Conservation (phyloP, 2,329 filamentous ascomycete genomes). For the Diaporthe ilicicola region DNA sequence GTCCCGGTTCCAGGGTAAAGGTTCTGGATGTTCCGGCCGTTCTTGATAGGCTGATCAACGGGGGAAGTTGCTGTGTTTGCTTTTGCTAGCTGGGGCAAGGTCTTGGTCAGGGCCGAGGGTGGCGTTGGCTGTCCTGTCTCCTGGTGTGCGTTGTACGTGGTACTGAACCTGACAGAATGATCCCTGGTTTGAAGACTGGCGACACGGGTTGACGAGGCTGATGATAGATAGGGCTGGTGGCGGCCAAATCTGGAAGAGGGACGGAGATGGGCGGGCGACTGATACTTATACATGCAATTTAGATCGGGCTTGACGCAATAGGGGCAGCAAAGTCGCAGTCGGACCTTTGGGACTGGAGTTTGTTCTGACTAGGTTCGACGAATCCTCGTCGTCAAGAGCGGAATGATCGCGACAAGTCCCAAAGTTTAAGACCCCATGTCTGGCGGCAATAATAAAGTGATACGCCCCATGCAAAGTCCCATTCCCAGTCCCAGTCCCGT, state of each 20-base stretch:
- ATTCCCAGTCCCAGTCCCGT: neutral
- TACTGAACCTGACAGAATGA: constrained; percentile 10
- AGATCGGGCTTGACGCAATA: constrained; percentile 19
- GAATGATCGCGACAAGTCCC: constrained; percentile 32
- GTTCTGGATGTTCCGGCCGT: constrained; percentile 9
- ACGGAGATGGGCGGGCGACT: constrained; percentile 18
- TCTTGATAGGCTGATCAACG: constrained; percentile 7
- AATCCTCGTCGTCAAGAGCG: constrained; percentile 21
- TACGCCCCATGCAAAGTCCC: constrained; percentile 12
- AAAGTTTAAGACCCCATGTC: constrained; percentile 32
- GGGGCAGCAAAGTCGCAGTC: constrained; percentile 20
- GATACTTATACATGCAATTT: constrained; percentile 27
- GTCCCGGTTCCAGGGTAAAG: constrained; percentile 15
- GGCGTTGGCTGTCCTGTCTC: neutral
- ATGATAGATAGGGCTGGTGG: constrained; percentile 19
- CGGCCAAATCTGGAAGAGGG: neutral
- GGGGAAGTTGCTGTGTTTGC: constrained; percentile 10
- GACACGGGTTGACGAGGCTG: constrained; percentile 12
- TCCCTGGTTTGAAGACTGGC: neutral
- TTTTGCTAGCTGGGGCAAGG: constrained; percentile 10
- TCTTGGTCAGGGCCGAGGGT: neutral
- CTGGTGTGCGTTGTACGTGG: constrained; percentile 4
- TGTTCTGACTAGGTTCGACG: constrained; percentile 20
- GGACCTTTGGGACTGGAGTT: constrained; percentile 24
- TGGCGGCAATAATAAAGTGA: constrained; percentile 24